Evolutionary conservation across 768 basidiomycete species (phyloP).

Genomic region (Leccinum broughii): DNA sequence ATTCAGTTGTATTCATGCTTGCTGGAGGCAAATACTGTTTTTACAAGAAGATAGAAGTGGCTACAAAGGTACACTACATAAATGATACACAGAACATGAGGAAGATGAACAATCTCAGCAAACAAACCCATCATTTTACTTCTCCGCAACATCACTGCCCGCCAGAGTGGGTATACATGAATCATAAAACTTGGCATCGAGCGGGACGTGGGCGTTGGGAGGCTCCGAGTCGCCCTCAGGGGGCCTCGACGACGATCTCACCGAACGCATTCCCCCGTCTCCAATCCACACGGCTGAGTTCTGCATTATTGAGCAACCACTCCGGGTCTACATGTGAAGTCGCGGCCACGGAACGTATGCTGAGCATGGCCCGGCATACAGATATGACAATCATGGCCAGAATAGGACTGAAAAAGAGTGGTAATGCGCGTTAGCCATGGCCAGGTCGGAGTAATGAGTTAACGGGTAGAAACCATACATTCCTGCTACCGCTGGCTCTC

Average conservation of each 20-base stretch:
- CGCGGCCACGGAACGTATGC: neutral
- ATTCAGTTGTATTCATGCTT: neutral
- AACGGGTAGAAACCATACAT: neutral
- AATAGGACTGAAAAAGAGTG: neutral
- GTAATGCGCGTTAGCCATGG: neutral
- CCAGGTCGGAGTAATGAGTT: neutral
- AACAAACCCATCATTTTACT: too few relatives aligned
- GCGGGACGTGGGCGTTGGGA: neutral
- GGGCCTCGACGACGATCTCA: neutral
- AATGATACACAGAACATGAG: too few relatives aligned
- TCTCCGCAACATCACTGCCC: too few relatives aligned
- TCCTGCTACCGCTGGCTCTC: neutral
- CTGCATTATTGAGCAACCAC: neutral
- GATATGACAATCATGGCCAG: neutral
- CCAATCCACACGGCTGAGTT: neutral
- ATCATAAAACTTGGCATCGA: neutral
- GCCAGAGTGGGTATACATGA: too few relatives aligned
- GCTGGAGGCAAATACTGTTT: too few relatives aligned
- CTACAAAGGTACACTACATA: neutral
- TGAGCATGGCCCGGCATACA: neutral
- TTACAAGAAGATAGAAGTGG: neutral
- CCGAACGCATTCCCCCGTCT: neutral
- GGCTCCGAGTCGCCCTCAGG: neutral
- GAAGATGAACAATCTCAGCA: neutral
- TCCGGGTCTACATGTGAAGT: neutral